Conservation (phyloP, 1,139 yeast genomes). For the Scheffersomyces segobiensis region DNA sequence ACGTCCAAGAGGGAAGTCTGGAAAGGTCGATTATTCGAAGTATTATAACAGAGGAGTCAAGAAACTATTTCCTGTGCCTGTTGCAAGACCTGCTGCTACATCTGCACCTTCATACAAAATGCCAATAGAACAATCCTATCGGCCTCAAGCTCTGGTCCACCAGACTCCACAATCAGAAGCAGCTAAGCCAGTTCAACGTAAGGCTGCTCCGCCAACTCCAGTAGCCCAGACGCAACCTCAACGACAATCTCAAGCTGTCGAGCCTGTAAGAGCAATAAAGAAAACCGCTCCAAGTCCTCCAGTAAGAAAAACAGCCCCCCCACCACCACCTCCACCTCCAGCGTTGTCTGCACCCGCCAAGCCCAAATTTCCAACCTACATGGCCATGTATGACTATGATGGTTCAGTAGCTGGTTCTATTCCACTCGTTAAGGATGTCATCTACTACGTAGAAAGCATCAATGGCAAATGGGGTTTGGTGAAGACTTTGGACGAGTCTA, state of each 20-base stretch:
- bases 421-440: constrained; percentile 73
- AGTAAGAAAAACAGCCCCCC: constrained; percentile 40
- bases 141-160: neutral
- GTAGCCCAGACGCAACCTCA: neutral
- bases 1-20: constrained; percentile 56
- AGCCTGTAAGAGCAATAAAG: constrained; percentile 27
- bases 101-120: constrained; percentile 1
- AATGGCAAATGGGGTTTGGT: constrained; percentile 93
- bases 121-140: neutral
- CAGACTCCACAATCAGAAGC: constrained; percentile 11
- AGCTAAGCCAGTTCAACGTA: constrained; percentile 8
- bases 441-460: constrained; percentile 67
- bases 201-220: constrained; percentile 12
- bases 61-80: constrained; percentile 10
- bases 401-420: constrained; percentile 84
- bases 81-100: constrained; percentile 5
- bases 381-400: constrained; percentile 85
- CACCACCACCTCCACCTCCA: constrained; percentile 58
- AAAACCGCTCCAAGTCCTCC: constrained; percentile 43
- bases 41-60: constrained; percentile 39
- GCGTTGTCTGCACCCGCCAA: constrained; percentile 63
- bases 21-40: constrained; percentile 45
- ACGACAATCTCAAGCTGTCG: constrained; percentile 10
- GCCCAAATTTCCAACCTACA: constrained; percentile 76
- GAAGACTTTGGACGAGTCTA: constrained; percentile 67